Conservation (phyloP, 2,329 filamentous ascomycete genomes). For the Trichoderma asperellum region DNA sequence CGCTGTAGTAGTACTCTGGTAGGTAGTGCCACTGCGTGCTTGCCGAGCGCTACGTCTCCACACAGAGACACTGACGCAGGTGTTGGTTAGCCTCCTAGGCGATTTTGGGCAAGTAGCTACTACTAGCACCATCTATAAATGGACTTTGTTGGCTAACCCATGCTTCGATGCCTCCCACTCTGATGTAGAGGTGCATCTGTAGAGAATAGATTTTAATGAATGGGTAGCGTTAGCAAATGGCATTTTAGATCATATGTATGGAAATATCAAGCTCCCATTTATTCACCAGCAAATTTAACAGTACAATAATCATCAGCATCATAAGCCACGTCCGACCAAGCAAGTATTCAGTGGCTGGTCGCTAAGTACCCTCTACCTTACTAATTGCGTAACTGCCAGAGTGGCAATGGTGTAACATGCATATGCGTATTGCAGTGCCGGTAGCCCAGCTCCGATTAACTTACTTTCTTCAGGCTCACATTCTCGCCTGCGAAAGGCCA, state of each 20-base stretch:
- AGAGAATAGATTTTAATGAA: neutral
- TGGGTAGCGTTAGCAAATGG: neutral
- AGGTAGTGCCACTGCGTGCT: neutral
- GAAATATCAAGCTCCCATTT: neutral
- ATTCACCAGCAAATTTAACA: neutral
- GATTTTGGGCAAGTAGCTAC: neutral
- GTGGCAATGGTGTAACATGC: slow-evolving; percentile 17
- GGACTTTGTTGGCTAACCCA: neutral
- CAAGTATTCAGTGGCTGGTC: neutral
- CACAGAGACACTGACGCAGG: neutral
- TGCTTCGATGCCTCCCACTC: neutral
- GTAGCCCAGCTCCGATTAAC: slow-evolving; percentile 7
- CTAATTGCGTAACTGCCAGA: neutral
- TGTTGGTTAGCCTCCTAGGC: neutral
- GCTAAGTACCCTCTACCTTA: neutral
- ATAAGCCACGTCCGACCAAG: neutral
- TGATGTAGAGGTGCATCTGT: neutral
- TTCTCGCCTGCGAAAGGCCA: slow-evolving; percentile 18
- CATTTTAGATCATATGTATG: neutral
- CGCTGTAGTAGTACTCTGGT: neutral
- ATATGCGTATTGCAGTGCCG: neutral
- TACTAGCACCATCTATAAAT: slow-evolving; percentile 3
- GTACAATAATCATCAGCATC: neutral
- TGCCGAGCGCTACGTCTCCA: slow-evolving; percentile 4
- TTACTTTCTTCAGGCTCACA: neutral